Conservation (phyloP, 2,329 filamentous ascomycete genomes). For the Trichoderma sp. region DNA sequence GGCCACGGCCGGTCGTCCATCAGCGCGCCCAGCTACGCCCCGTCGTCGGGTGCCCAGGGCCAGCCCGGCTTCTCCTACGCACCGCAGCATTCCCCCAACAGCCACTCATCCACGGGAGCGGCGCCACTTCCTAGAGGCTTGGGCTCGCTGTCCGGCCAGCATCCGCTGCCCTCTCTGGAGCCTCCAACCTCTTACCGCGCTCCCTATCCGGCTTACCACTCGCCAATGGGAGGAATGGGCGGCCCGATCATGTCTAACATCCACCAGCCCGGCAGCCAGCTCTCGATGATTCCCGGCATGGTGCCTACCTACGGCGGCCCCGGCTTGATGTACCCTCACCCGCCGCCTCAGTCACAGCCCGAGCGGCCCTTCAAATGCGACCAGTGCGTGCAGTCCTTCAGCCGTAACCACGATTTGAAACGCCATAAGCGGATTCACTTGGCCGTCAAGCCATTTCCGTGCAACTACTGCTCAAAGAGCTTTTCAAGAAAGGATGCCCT, state of each 20-base stretch:
- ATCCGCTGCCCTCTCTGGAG: conserved; percentile 39
- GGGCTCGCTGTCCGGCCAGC: conserved; percentile 37
- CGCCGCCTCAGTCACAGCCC: conserved; percentile 55
- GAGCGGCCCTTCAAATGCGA: conserved; percentile 96
- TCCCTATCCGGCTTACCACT: conserved; percentile 49
- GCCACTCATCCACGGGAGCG: conserved; percentile 52
- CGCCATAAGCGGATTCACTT: conserved; percentile 94
- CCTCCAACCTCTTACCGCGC: conserved; percentile 55
- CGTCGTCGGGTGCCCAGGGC: conserved; percentile 50
- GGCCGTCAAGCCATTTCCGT: conserved; percentile 94
- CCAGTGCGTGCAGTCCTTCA: conserved; percentile 89
- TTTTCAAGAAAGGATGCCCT: conserved; percentile 96
- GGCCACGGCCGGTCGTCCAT: conserved; percentile 54
- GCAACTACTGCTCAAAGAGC: conserved; percentile 88
- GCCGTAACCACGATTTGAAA: conserved; percentile 94
- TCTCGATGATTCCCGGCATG: conserved; percentile 69
- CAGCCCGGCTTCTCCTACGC: conserved; percentile 50
- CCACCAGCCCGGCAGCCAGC: conserved; percentile 69
- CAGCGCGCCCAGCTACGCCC: conserved; percentile 64
- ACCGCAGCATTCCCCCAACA: conserved; percentile 41
- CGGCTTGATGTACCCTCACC: conserved; percentile 62
- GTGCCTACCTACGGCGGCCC: conserved; percentile 55
- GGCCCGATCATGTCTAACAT: conserved; percentile 78
- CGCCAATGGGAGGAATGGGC: conserved; percentile 60
- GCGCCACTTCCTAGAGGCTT: conserved; percentile 45